Evolutionary conservation across 352 stramenopile species (phyloP), one percentile per base, ranked within the genome.

Genomic region (Phytophthora melonis): DNA sequence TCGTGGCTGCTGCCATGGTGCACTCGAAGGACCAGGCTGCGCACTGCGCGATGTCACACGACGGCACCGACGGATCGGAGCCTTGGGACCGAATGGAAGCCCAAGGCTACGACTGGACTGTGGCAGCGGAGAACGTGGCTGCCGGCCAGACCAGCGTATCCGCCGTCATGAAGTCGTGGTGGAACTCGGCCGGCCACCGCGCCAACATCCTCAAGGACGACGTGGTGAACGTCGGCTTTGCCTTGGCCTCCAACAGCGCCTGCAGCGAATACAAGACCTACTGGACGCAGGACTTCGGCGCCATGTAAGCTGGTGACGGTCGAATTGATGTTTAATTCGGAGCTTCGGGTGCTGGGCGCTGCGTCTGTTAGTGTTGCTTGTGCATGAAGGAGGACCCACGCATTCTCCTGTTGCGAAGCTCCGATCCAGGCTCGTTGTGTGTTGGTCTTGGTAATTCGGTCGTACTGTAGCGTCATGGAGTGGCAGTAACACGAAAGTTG

Each of bases 221-320:
- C n/a, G 74, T 84, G 25, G 23, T 34, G 45, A 72, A 80, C 30
- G 75, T 82, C 16, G 77, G 77, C 7, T 84, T 82, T 18, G 77
- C 77, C 11, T 43, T 78, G 43, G 52, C 34, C 23, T 65, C 49
- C 39, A 81, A 74, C 72, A 73, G 53, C 6, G 70, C n/a, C 27
- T 83, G 77, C 68, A 75, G 57, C 27, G 68, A 75, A n/a, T 87
- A 80, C 65, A 72, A 68, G 25, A 75, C 67, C n/a, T 91, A 86
- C 72, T 91, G 83, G 83, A 89, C 80, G 16, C 83, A 91, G 76
- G 75, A 86, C 68, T 91, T 91, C 54, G 80, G 64, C 6, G 54
- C 68, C 21, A 0, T 59, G 53, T 72, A 72, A 65, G 34, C 18
- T 55, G 19, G 21, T 16, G 34, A 56, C 3, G 6, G 32, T 50